These are phyloP conservation scores for Lodderomyces theae DNA, from an alignment of 1,139 yeast species.

Conservation along the genomic window DNA sequence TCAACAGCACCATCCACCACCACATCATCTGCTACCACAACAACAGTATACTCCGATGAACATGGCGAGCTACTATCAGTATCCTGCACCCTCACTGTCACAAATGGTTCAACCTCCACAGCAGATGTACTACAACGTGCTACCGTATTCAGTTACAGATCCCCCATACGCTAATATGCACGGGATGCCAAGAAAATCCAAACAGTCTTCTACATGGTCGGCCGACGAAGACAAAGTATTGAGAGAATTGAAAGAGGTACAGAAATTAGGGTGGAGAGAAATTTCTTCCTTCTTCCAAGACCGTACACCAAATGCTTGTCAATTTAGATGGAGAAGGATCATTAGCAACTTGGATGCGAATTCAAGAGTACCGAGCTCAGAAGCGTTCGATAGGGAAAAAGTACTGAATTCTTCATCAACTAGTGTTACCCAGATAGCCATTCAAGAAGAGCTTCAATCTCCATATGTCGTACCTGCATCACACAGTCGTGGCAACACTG, in stretches of 20 bases:
- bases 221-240: slow-evolving; percentile 39
- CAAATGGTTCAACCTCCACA: background rate
- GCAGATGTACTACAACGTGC: background rate
- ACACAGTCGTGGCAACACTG: too few species aligned
- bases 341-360: slow-evolving; percentile 23
- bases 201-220: slow-evolving; percentile 40
- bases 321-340: slow-evolving; percentile 47
- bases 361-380: background rate
- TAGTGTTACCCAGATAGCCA: background rate
- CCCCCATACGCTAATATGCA: background rate
- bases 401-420: background rate
- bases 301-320: slow-evolving; percentile 48
- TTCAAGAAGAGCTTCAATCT: background rate
- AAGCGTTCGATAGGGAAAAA: background rate
- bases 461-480: too few species aligned
- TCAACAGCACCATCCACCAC: slow-evolving; percentile 5
- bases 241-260: slow-evolving; percentile 38
- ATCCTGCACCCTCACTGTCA: slow-evolving; percentile 1
- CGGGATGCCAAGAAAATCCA: slow-evolving; percentile 19
- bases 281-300: slow-evolving; percentile 41
- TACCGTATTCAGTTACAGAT: slow-evolving; percentile 3
- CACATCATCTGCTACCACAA: slow-evolving; percentile 2
- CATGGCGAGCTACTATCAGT: background rate
- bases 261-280: slow-evolving; percentile 47
- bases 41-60: slow-evolving; percentile 4